These are phyloP conservation scores for Tuber brumale DNA, from an alignment of 495 filamentous ascomycete genomes.

Conservation along the genomic window DNA sequence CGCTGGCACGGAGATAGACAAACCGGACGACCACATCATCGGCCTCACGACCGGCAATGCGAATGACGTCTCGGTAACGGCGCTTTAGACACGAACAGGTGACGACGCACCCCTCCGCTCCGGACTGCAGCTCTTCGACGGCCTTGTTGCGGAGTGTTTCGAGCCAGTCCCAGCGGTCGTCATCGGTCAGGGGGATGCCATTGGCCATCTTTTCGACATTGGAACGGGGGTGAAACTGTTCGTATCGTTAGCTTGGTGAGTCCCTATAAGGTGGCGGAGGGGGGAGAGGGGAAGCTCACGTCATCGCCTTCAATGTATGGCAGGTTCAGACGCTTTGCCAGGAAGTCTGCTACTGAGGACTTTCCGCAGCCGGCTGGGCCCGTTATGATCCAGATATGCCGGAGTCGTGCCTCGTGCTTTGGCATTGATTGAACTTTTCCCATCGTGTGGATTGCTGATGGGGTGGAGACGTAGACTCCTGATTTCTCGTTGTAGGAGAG, in stretches of 20 bases:
- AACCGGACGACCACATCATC: constrained; percentile 80
- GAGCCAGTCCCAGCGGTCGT: constrained; percentile 98
- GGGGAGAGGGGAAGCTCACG: constrained; percentile 52
- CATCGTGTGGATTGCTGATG: constrained; percentile 24
- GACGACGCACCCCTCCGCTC: constrained; percentile 73
- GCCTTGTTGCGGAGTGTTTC: constrained; percentile 78
- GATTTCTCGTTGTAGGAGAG: constrained; percentile 27
- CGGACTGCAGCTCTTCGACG: constrained; percentile 54
- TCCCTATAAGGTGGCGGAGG: background rate
- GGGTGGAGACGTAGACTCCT: constrained; percentile 21
- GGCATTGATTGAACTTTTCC: constrained; percentile 30
- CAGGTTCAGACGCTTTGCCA: constrained; percentile 63
- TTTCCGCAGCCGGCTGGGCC: constrained; percentile 96
- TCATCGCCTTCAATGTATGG: constrained; percentile 95
- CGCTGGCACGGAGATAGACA: constrained; percentile 75
- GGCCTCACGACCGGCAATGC: constrained; percentile 60
- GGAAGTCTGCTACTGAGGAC: constrained; percentile 76
- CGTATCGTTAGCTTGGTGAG: constrained; percentile 19
- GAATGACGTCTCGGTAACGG: constrained; percentile 95
- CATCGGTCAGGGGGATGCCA: constrained; percentile 83
- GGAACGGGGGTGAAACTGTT: constrained; percentile 71
- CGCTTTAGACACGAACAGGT: constrained; percentile 95
- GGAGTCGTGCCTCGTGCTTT: constrained; percentile 44
- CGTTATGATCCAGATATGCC: constrained; percentile 96
- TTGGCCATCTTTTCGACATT: constrained; percentile 93